phyloP scores from a whole-genome alignment of 2,329 filamentous ascomycete species.

The Fusarium continuum region DNA sequence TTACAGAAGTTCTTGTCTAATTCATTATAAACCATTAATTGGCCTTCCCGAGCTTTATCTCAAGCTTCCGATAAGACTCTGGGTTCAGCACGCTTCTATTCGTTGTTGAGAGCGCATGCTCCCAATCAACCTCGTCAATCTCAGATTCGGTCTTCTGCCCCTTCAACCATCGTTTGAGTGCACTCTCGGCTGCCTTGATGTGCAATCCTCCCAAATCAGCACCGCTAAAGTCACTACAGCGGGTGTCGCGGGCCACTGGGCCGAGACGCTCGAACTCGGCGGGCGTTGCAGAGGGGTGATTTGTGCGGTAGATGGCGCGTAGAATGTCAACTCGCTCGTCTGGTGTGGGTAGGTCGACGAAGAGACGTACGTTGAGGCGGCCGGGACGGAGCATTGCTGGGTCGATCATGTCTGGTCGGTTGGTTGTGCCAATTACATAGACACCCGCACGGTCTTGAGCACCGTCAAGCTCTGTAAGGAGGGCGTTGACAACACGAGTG shows the following conservation, averaged over 20 bases:
- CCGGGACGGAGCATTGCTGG: conserved; percentile 93
- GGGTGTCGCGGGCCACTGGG: conserved; percentile 69
- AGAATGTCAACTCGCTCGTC: conserved; percentile 88
- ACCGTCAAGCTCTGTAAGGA: conserved; percentile 94
- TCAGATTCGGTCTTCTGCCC: conserved; percentile 38
- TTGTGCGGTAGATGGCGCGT: conserved; percentile 67
- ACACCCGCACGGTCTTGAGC: conserved; percentile 82
- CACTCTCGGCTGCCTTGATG: conserved; percentile 61
- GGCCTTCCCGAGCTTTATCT: conserved; percentile 26
- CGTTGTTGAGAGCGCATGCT: conserved; percentile 58
- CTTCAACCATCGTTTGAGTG: conserved; percentile 54
- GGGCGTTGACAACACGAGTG: conserved; percentile 90
- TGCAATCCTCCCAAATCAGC: conserved; percentile 65
- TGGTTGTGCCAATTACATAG: conserved; percentile 94
- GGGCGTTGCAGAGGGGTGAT: conserved; percentile 48
- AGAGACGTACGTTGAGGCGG: conserved; percentile 86
- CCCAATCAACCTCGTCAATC: conserved; percentile 59
- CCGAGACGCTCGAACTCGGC: conserved; percentile 65
- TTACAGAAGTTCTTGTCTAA: background rate
- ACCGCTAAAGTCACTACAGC: conserved; percentile 81
- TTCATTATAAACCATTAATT: background rate
- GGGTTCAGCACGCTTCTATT: conserved; percentile 60
- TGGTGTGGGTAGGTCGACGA: conserved; percentile 83
- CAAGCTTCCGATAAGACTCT: conserved; percentile 54
- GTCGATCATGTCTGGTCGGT: conserved; percentile 96